These are phyloP conservation scores for Carnegiea gigantea DNA, from an alignment of 179 eudicot species.

Conservation along the genomic window DNA sequence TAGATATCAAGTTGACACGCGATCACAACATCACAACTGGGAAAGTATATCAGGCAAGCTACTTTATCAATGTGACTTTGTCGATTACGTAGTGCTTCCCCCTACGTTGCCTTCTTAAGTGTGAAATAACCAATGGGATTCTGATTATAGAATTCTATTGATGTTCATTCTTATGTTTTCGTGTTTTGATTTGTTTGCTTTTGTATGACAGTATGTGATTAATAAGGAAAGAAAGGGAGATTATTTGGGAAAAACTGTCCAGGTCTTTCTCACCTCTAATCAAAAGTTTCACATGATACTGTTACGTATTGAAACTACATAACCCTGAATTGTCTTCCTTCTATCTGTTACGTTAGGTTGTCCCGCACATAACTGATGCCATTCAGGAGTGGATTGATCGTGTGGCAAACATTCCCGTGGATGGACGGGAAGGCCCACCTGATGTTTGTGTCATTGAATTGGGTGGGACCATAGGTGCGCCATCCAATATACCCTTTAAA, in stretches of 20 bases:
- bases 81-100: not conserved
- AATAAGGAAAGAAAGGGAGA: conserved; percentile 95
- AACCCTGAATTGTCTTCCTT: conserved; percentile 17
- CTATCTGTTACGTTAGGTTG: conserved; percentile 53
- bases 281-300: not conserved
- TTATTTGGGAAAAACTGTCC: conserved; percentile 96
- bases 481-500: conserved; percentile 7
- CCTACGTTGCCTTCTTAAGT: conserved; percentile 5
- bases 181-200: conserved; percentile 6
- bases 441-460: conserved; percentile 95
- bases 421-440: conserved; percentile 85
- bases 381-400: conserved; percentile 98
- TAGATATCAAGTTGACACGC: conserved; percentile 82
- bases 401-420: conserved; percentile 77
- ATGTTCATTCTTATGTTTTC: conserved; percentile 16
- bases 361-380: conserved; percentile 97
- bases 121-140: conserved; percentile 11
- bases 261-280: conserved; percentile 50
- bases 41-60: conserved; percentile 86
- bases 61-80: conserved; percentile 15
- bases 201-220: conserved; percentile 63
- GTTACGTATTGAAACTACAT: conserved; percentile 9
- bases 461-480: conserved; percentile 92
- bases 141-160: conserved; percentile 6
- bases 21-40: conserved; percentile 98